These are phyloP conservation scores for Omphalotus guepiniiformis DNA, from an alignment of 768 basidiomycete species.

Conservation along the genomic window DNA sequence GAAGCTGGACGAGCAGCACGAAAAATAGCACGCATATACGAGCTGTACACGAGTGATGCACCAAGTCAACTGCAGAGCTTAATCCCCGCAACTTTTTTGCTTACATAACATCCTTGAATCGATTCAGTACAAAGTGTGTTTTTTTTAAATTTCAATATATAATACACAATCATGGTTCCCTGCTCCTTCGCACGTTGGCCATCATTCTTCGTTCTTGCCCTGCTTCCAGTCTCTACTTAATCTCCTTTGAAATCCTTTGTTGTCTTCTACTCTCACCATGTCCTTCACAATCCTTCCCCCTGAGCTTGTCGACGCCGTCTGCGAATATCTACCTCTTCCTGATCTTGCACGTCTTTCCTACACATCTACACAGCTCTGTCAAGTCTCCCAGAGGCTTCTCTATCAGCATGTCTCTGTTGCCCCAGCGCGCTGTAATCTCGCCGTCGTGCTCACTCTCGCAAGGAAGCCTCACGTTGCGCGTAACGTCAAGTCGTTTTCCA, in stretches of 20 bases:
- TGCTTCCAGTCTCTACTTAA: constrained; percentile 14
- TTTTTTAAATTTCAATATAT: not conserved
- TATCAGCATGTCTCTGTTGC: constrained; percentile 55
- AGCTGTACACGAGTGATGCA: not conserved
- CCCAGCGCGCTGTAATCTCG: constrained; percentile 38
- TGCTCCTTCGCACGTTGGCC: constrained; percentile 28
- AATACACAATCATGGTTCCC: constrained; percentile 6
- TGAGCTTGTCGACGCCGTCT: constrained; percentile 60
- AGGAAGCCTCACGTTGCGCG: constrained; percentile 50
- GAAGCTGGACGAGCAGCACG: constrained; percentile 2
- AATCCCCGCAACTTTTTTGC: too few relatives aligned
- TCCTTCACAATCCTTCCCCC: constrained; percentile 45
- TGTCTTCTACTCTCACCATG: constrained; percentile 29
- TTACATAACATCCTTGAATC: constrained; percentile 2
- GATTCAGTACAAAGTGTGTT: not conserved
- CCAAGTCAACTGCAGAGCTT: not conserved
- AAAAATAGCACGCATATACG: constrained; percentile 4
- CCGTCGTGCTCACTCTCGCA: constrained; percentile 54
- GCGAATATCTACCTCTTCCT: constrained; percentile 19
- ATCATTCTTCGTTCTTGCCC: constrained; percentile 27
- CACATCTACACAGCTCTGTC: constrained; percentile 36
- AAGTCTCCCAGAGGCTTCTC: constrained; percentile 55
- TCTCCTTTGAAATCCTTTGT: constrained; percentile 5
- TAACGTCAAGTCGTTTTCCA: constrained; percentile 57
- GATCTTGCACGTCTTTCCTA: constrained; percentile 50